Evolutionary conservation across 1,284 basidiomycete genomes (phyloP), one percentile per base, ranked within the genome.

Genomic region (Malassezia pachydermatis): DNA sequence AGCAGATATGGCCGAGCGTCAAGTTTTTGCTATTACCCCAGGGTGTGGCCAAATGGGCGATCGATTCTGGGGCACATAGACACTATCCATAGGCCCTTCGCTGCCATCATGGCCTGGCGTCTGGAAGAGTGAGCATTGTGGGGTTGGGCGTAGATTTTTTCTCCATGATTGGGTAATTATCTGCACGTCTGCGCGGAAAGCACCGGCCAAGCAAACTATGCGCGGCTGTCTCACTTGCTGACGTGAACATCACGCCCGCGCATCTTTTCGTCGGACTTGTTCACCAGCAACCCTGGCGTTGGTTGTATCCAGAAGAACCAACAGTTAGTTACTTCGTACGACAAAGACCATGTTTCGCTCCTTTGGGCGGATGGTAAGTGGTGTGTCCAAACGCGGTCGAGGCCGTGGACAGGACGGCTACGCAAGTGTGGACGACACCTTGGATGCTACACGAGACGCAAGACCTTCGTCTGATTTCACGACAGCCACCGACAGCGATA

Each of bases 261-360:
- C n/a, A n/a, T n/a, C n/a, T n/a, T n/a, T n/a, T n/a, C n/a, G n/a
- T n/a, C n/a, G n/a, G n/a, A n/a, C n/a, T n/a, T n/a, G n/a, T n/a
- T n/a, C n/a, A n/a, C n/a, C n/a, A n/a, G n/a, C n/a, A n/a, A n/a
- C n/a, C n/a, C n/a, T n/a, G n/a, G n/a, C n/a, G n/a, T n/a, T n/a
- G n/a, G n/a, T n/a, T n/a, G n/a, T n/a, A n/a, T n/a, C n/a, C n/a
- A n/a, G n/a, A n/a, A n/a, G n/a, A n/a, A n/a, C n/a, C n/a, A n/a
- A n/a, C n/a, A n/a, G n/a, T n/a, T n/a, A n/a, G n/a, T n/a, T n/a
- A n/a, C n/a, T n/a, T n/a, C n/a, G n/a, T n/a, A n/a, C n/a, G n/a
- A n/a, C n/a, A n/a, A n/a, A n/a, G 23, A 56, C 23, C 54, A 68
- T 70, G 66, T 64, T 70, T 45, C 67, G 68, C 41, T 63, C 60